These are phyloP conservation scores for Solanum hybrid DNA, from an alignment of 305 asterid species.

Conservation along the genomic window DNA sequence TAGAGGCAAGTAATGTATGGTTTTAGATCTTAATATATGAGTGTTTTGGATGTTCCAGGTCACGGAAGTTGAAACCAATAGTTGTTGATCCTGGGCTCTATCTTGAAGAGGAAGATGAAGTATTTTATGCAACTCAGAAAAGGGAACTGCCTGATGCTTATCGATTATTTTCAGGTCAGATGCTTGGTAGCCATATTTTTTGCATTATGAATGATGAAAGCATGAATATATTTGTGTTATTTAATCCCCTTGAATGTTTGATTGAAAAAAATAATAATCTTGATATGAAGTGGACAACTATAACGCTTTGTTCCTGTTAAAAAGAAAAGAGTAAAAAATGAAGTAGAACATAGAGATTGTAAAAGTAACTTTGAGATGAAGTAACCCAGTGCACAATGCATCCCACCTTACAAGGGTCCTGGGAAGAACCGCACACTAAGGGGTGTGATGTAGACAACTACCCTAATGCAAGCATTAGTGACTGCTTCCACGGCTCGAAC, in stretches of 20 bases:
- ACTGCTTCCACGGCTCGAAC: not conserved
- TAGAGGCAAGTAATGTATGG: not conserved
- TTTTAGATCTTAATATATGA: not conserved
- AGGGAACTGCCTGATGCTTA: constrained; percentile 77
- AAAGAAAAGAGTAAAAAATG: not conserved
- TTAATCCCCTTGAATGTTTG: not conserved
- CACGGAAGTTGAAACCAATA: constrained; percentile 70
- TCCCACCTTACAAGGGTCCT: not conserved
- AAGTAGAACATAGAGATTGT: not conserved
- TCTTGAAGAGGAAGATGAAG: constrained; percentile 48
- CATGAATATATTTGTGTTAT: not conserved
- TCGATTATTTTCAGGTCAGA: constrained; percentile 59
- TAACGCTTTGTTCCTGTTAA: not conserved
- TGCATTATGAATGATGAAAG: not conserved
- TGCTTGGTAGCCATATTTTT: not conserved
- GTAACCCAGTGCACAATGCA: not conserved
- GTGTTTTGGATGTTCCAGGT: constrained; percentile 28
- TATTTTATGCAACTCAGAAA: constrained; percentile 72
- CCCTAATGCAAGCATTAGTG: not conserved
- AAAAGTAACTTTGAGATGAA: not conserved
- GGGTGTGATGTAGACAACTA: not conserved
- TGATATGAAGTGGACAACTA: not conserved
- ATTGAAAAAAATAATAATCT: not conserved
- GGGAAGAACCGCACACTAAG: not conserved
- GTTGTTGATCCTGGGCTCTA: constrained; percentile 81